phyloP scores from a whole-genome alignment of 768 basidiomycete genomes.

The Tulasnella sp. region DNA sequence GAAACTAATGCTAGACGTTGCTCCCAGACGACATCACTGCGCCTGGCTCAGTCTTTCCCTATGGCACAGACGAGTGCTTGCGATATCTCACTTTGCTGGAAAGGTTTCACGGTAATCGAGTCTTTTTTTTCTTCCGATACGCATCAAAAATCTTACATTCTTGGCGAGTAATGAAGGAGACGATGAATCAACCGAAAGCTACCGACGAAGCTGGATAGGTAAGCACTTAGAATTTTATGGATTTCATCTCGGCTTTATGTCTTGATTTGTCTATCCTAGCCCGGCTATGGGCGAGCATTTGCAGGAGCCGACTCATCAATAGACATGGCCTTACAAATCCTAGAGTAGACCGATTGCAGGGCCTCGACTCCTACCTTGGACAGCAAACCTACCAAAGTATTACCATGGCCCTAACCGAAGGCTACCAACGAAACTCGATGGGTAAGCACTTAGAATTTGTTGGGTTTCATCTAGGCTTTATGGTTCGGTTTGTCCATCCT shows the following conservation, averaged over 20 bases:
- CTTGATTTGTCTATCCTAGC: background rate
- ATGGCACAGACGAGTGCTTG: background rate
- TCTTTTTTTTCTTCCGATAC: too few species aligned
- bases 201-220: slow-evolving; percentile 1
- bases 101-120: background rate
- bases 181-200: background rate
- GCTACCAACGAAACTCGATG: background rate
- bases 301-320: slow-evolving; percentile 1
- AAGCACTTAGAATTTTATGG: background rate
- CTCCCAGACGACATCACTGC: background rate
- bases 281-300: background rate
- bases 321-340: background rate
- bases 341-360: slow-evolving; percentile 12
- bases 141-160: too few species aligned
- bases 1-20: background rate
- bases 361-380: background rate
- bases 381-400: background rate
- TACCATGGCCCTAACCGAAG: background rate
- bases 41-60: background rate
- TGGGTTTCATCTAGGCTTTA: background rate
- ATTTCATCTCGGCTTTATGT: background rate
- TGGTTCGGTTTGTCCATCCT: too few species aligned
- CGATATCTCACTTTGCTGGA: background rate
- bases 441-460: background rate
- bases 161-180: background rate